A percentile compares a stretch with the other conserved stretches of the same genome.
Evolutionary conservation across 192 early-diverging fungal species (phyloP).

Genomic region (Coemansia sp.): DNA sequence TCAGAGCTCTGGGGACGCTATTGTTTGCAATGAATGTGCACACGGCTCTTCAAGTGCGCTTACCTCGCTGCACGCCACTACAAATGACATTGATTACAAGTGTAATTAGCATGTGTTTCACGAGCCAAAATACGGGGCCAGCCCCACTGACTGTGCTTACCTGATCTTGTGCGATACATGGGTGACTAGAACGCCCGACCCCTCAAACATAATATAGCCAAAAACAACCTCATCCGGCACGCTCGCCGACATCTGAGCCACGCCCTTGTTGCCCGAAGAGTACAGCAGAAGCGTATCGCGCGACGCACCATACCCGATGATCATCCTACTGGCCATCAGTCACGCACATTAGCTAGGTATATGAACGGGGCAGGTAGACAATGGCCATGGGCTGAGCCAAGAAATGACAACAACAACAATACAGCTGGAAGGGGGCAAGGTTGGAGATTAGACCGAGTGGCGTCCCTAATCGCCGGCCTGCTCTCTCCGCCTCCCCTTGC

Average conservation of each 20-base stretch:
- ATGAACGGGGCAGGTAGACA: background rate
- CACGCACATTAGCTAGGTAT: background rate
- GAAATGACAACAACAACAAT: background rate
- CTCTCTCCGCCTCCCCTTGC: background rate
- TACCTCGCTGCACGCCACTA: conserved; percentile 42
- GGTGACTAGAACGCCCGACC: conserved; percentile 44
- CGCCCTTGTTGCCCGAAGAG: conserved; percentile 27
- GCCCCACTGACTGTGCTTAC: conserved; percentile 4
- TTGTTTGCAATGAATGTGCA: background rate
- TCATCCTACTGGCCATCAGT: conserved; percentile 27
- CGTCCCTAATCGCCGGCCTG: background rate
- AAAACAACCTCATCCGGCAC: conserved; percentile 41
- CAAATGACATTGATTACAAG: background rate
- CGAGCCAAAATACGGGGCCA: background rate
- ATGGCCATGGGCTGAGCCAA: background rate
- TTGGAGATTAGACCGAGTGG: conserved; percentile 5
- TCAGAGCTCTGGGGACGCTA: background rate
- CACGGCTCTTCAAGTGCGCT: background rate
- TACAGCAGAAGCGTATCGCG: conserved; percentile 45
- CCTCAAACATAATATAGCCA: conserved; percentile 42
- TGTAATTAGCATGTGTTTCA: background rate
- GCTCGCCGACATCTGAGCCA: conserved; percentile 38
- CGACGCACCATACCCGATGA: conserved; percentile 41
- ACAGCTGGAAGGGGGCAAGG: background rate
- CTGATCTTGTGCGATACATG: conserved; percentile 52